phyloP scores from a whole-genome alignment of 2,329 filamentous ascomycete species.

The Paracoccidioides brasiliensis region DNA sequence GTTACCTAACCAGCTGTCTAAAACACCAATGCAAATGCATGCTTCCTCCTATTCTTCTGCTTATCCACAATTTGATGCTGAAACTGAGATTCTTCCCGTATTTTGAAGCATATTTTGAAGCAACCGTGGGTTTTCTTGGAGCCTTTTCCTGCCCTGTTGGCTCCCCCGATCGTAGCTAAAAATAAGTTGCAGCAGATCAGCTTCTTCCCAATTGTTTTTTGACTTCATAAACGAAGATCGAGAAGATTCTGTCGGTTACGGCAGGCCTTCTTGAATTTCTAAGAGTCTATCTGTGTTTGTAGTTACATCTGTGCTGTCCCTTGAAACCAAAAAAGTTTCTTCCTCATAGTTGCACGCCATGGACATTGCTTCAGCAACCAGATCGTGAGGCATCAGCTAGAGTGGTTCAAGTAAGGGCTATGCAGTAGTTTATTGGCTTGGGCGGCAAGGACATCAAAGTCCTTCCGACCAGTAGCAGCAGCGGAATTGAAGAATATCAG shows the following conservation, averaged over 20 bases:
- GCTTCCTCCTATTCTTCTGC: background rate
- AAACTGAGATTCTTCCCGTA: background rate
- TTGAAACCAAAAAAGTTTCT: background rate
- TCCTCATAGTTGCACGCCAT: background rate
- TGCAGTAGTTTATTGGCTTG: slow-evolving; percentile 1
- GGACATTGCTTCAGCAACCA: slow-evolving; percentile 1
- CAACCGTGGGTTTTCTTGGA: background rate
- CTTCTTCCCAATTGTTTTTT: background rate
- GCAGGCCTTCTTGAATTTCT: background rate
- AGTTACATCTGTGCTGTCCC: background rate
- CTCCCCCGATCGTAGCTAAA: background rate
- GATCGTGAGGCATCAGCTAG: background rate
- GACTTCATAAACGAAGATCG: background rate
- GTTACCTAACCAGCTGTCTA: background rate
- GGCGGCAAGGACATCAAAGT: background rate
- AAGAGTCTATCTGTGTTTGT: background rate
- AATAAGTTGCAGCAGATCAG: background rate
- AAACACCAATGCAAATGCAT: background rate
- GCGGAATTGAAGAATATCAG: background rate
- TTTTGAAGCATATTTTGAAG: background rate
- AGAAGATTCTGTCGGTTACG: background rate
- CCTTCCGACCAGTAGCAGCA: background rate
- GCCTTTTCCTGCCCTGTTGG: background rate
- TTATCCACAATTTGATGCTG: slow-evolving; percentile 1
- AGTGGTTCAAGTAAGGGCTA: background rate